These are phyloP conservation scores for Lentithecium fluviatile DNA, from an alignment of 495 filamentous ascomycete genomes.

Conservation along the genomic window DNA sequence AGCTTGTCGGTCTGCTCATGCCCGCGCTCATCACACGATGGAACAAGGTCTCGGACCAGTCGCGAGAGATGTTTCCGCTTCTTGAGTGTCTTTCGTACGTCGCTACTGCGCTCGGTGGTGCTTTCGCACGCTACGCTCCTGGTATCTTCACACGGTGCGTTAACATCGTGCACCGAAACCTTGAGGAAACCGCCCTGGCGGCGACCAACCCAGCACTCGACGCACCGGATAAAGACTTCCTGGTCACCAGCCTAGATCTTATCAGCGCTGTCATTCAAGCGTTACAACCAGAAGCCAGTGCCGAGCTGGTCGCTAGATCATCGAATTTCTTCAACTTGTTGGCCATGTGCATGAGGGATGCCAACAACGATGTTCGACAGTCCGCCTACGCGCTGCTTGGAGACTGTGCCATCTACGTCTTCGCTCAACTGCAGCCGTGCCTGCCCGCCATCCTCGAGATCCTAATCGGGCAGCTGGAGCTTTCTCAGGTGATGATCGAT, in stretches of 20 bases:
- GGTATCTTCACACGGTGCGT: slow-evolving; percentile 84
- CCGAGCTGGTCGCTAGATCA: slow-evolving; percentile 72
- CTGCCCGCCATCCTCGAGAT: slow-evolving; percentile 71
- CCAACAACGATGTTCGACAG: slow-evolving; percentile 88
- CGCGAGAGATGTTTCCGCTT: slow-evolving; percentile 89
- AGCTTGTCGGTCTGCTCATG: slow-evolving; percentile 84
- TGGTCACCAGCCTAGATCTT: slow-evolving; percentile 94
- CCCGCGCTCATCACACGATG: slow-evolving; percentile 88
- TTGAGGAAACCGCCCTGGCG: slow-evolving; percentile 70
- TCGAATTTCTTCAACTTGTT: slow-evolving; percentile 88
- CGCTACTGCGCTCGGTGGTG: slow-evolving; percentile 77
- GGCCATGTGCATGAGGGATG: slow-evolving; percentile 88
- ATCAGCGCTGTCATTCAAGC: slow-evolving; percentile 93
- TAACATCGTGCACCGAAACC: slow-evolving; percentile 84
- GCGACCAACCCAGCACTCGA: slow-evolving; percentile 65
- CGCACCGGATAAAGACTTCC: slow-evolving; percentile 90
- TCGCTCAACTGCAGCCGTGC: slow-evolving; percentile 73
- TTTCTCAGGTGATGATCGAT: slow-evolving; percentile 70
- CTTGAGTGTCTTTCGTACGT: slow-evolving; percentile 95
- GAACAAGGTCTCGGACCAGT: slow-evolving; percentile 82
- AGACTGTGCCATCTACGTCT: slow-evolving; percentile 95
- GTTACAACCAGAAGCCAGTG: slow-evolving; percentile 70
- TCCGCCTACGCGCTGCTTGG: slow-evolving; percentile 94
- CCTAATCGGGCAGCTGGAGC: slow-evolving; percentile 81
- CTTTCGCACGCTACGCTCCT: slow-evolving; percentile 78